A percentile compares a stretch with the other conserved stretches of the same genome.
phyloP scores from a whole-genome alignment of 1,284 basidiomycete genomes.

The Rugosomyces carneus region DNA sequence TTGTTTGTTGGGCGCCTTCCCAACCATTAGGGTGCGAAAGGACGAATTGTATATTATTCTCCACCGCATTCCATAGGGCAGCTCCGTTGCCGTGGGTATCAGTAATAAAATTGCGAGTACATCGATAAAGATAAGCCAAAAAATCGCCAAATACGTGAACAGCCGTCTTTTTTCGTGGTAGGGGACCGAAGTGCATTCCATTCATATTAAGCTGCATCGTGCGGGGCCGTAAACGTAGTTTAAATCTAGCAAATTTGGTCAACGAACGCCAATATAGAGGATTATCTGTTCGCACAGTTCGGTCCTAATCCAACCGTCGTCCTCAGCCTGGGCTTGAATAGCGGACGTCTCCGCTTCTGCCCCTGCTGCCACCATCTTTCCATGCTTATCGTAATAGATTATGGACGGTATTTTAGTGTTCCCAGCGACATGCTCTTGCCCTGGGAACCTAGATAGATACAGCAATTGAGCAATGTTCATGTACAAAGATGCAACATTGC shows the following conservation, averaged over 20 bases:
- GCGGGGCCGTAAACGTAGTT: conserved; percentile 66
- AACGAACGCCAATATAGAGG: not conserved
- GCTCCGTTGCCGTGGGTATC: conserved; percentile 69
- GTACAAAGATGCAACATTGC: conserved; percentile 9
- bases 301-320: conserved; percentile 66
- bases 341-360: conserved; percentile 64
- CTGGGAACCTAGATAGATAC: conserved; percentile 59
- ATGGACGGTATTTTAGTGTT: conserved; percentile 76
- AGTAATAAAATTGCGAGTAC: conserved; percentile 65
- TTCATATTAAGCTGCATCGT: conserved; percentile 76
- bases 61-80: conserved; percentile 58
- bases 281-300: conserved; percentile 49
- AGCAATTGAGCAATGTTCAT: not conserved
- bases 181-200: conserved; percentile 62
- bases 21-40: conserved; percentile 76
- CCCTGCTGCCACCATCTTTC: conserved; percentile 61
- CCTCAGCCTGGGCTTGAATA: conserved; percentile 58
- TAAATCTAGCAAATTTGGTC: conserved; percentile 47
- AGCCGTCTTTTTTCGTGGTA: conserved; percentile 60
- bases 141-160: conserved; percentile 75
- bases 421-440: conserved; percentile 78
- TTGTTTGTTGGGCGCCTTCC: conserved; percentile 75
- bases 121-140: conserved; percentile 64
- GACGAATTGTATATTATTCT: conserved; percentile 63
- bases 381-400: conserved; percentile 62